Base-by-base conservation (phyloP, 805 yeast species). In the Wilhelminamyces savonicus region DNA sequence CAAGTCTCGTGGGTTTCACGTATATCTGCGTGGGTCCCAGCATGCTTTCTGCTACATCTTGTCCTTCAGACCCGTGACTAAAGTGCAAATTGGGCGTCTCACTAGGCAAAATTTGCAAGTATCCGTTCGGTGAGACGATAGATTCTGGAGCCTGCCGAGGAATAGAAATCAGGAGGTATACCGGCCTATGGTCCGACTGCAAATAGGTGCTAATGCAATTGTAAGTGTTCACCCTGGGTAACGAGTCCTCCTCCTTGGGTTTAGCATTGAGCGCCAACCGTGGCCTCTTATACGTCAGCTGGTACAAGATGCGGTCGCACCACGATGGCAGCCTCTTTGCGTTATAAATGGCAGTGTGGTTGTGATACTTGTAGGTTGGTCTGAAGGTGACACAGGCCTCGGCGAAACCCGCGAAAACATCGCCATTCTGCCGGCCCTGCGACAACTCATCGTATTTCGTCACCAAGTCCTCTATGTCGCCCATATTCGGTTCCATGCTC, bases 141-240 rank as follows among this genome's bases (percentile, higher is more conserved):
- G 40, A 15, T 13, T 33, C 36, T 1, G 78, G 70, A 0, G 69
- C 44, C 4, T 39, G 30, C n/a, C 46, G 36, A 1, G 83, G 80
- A 3, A 78, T 58, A 0, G 56, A 45, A 1, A 80, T 49, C 5
- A 54, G 52, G 21, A 84, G 52, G 39, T 53, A 71, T 1, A 87
- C 95, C 0, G 96, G 94, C 27, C 73, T 72, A 54, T 87, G 97
- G 52, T 87, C 97, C 0, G 95, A 82, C 15, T 66, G 59, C 4
- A 56, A 53, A 22, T 80, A 53, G 0, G 59, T 49, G 2, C 59
- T 50, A 1, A 82, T 41, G 5, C 82, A 64, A 17, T 56, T 44
- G 52, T 86, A 86, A 3, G 50, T 46, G 10, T 54, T 40, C 1
- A 74, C 41, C 35, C 4, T 34, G 21, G 54, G 62, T 30, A 29